Conservation (phyloP, 78 protist species). For the Dictyostelium citrinum region DNA sequence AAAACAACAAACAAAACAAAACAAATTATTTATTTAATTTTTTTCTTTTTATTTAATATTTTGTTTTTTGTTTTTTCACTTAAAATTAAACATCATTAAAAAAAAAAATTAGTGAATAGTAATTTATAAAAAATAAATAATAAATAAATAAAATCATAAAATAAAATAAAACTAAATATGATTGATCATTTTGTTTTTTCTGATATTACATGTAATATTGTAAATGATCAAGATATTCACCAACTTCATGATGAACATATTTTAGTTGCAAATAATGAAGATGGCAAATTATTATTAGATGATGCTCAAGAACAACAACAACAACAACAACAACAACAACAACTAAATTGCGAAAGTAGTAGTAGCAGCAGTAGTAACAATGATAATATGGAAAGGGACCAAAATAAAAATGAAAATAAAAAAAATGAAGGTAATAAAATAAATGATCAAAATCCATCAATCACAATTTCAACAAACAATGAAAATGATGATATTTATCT, state of each 20-base stretch:
- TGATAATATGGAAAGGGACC: neutral
- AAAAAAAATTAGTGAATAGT: neutral
- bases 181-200: slow-evolving; percentile 1
- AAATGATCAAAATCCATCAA: neutral
- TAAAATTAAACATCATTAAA: neutral
- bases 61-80: no score
- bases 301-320: neutral
- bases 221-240: neutral
- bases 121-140: neutral
- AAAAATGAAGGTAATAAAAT: neutral
- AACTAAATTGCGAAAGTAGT: neutral
- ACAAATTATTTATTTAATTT: no score
- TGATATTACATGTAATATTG: neutral
- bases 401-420: neutral
- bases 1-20: no score
- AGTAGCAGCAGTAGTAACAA: neutral
- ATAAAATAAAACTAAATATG: neutral
- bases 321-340: neutral
- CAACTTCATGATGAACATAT: neutral
- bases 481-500: neutral
- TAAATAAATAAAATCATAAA: neutral
- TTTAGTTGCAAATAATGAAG: neutral
- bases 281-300: neutral
- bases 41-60: no score
- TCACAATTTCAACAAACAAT: neutral